Evolutionary conservation across 352 stramenopile genomes (phyloP), one percentile per base, ranked within the genome.

Genomic region (Globisporangium parvum): DNA sequence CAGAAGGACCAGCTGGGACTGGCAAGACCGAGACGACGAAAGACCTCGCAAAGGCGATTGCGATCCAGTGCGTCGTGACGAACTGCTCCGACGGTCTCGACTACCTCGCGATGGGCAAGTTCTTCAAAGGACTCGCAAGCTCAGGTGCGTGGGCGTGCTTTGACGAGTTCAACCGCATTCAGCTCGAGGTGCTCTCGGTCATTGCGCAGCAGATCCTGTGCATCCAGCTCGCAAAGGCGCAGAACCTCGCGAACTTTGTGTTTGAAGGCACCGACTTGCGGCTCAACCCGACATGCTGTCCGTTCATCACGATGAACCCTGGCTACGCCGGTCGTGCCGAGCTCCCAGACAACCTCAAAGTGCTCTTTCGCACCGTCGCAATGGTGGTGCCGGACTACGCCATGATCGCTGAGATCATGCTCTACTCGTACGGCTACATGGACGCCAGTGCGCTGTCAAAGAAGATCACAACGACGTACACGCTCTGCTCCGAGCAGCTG

Each of bases 341-440:
- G 64, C 74, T 97, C 21, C 90, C 91, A 1, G 90, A 97, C 54
- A 97, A 97, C 55, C 65, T 97, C 33, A 97, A 97, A 68, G 90
- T 95, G 18, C 69, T 97, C 1, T 97, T 98, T 57, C 77, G 91
- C 8, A 91, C 85, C 1, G 95, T 96, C 50, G 88, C 90, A 2
- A 97, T 97, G 90, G 97, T 97, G 90, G 90, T 97, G 17, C 90
- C 90, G 17, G 87, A 97, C 60, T 97, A 97, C 60, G 88, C 88
- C 9, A 90, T 97, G 72, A 97, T 98, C 67, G 91, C 85, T 35
- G 87, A 98, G 65, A 98, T 98, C 65, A 96, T 97, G 71, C 70
- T 98, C 17, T 97, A 97, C 51, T 96, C 87, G 20, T 97, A 97
- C 58, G 92, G 92, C 0, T 98, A 97, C 65, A 90, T 93, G 60